Evolutionary conservation across 2,329 filamentous ascomycete genomes (phyloP), one percentile per base, ranked within the genome.

Genomic region (Penicillium decumbens): DNA sequence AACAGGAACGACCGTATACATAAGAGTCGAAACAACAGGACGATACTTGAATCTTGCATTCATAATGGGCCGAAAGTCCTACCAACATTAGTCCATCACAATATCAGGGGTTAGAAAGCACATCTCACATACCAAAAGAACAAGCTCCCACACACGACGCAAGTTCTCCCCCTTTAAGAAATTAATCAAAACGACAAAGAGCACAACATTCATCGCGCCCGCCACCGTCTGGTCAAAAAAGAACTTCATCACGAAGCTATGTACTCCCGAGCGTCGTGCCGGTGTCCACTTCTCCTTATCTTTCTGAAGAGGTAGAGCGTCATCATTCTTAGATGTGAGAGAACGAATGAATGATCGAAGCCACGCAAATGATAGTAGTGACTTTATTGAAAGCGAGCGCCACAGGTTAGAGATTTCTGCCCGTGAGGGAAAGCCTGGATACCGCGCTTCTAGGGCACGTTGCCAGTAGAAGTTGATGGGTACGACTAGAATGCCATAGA

Each of bases 381-480:
- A 45, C 20, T 42, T 45, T 24, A 53, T 23, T 1, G 49, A 51
- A 23, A 43, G 53, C 12, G 43, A 41, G 38, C 51, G 53, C 28
- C 54, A 52, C 23, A 46, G 47, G 44, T 49, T 45, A 6, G 50
- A 49, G 41, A 59, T 41, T 46, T 61, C 59, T 3, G 59, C 54
- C 25, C 60, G 55, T 10, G 58, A 54, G 44, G 78, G 77, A 58
- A 81, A 79, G 0, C 85, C 84, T 0, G 90, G 90, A 64, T 89
- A 95, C 3, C 76, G 71, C 5, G 79, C 74, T 70, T 95, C 90
- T 45, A 95, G 78, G 64, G 80, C 88, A 35, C 82, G 79, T 76
- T 95, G 90, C 90, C 89, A 95, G 61, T 88, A 66, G 65, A 89
- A 88, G 71, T 96, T 96, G 39, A 87, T 87, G 2, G 90, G 89